Percentiles rank a stretch among this genome's conserved stretches.
Evolutionary conservation across 192 early-diverging fungal species (phyloP).

Genomic region (Coemansia sp.): DNA sequence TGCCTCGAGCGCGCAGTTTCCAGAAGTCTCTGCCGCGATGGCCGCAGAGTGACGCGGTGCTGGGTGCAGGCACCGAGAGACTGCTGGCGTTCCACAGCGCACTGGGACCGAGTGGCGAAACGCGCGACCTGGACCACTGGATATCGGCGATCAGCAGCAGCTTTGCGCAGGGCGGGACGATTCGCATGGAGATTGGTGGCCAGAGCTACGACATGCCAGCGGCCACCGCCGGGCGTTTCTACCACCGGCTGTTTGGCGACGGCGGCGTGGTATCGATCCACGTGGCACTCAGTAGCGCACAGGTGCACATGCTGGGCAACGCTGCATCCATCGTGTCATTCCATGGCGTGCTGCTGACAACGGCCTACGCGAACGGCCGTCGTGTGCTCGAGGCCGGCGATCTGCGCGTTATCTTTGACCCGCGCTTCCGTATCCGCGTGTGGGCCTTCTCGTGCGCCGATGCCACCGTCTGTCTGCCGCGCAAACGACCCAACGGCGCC

Average conservation of each 20-base stretch:
- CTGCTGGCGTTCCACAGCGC: slow-evolving; percentile 36
- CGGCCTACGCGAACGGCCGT: slow-evolving; percentile 37
- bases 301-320: slow-evolving; percentile 9
- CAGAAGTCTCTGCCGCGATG: slow-evolving; percentile 2
- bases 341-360: slow-evolving; percentile 34
- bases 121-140: slow-evolving; percentile 32
- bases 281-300: slow-evolving; percentile 32
- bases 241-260: slow-evolving; percentile 42
- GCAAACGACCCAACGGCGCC: slow-evolving; percentile 29
- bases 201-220: slow-evolving; percentile 44
- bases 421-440: slow-evolving; percentile 32
- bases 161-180: slow-evolving; percentile 21
- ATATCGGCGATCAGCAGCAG: slow-evolving; percentile 12
- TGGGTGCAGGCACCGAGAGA: slow-evolving; percentile 35
- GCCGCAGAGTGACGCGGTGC: slow-evolving; percentile 12
- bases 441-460: slow-evolving; percentile 42
- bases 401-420: slow-evolving; percentile 38
- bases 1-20: not conserved
- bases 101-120: slow-evolving; percentile 6
- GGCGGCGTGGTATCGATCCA: slow-evolving; percentile 31
- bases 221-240: slow-evolving; percentile 40
- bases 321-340: slow-evolving; percentile 25
- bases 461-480: slow-evolving; percentile 30
- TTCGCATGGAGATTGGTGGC: slow-evolving; percentile 32
- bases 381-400: slow-evolving; percentile 44